Evolutionary conservation across 2,329 filamentous ascomycete species (phyloP).

Genomic region (Ophiostoma fasciatum): DNA sequence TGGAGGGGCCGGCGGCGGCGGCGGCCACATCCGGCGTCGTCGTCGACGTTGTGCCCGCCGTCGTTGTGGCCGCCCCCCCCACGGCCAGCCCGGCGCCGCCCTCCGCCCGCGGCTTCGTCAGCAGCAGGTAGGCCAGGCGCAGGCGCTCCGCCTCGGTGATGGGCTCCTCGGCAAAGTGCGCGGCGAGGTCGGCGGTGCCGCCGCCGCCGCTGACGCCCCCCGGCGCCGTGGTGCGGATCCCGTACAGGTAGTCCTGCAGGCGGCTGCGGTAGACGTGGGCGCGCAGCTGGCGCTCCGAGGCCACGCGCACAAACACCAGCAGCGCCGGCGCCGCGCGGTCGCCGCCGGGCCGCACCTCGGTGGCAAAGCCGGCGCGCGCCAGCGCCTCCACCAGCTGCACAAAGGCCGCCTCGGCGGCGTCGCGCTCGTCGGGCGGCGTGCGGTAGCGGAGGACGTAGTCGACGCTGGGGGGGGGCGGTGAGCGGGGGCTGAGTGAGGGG

Average conservation of each 20-base stretch:
- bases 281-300: conserved; percentile 58
- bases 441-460: conserved; percentile 81
- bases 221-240: conserved; percentile 65
- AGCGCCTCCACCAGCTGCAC: conserved; percentile 63
- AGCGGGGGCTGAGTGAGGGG: background rate
- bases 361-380: conserved; percentile 64
- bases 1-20: conserved; percentile 58
- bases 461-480: conserved; percentile 34
- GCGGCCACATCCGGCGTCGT: too few species aligned
- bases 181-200: conserved; percentile 42
- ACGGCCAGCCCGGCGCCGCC: conserved; percentile 58
- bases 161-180: conserved; percentile 56
- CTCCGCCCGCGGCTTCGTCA: conserved; percentile 56
- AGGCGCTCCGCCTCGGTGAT: conserved; percentile 80
- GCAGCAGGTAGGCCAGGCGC: conserved; percentile 73
- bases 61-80: conserved; percentile 14
- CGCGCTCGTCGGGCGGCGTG: conserved; percentile 39
- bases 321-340: conserved; percentile 58
- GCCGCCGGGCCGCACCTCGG: conserved; percentile 66
- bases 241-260: conserved; percentile 87
- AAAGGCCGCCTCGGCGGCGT: conserved; percentile 58
- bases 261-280: conserved; percentile 75
- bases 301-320: conserved; percentile 69
- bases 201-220: conserved; percentile 27
- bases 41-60: background rate